Conservation (phyloP, 768 basidiomycete species). For the Mycena olivaceomarginata region DNA sequence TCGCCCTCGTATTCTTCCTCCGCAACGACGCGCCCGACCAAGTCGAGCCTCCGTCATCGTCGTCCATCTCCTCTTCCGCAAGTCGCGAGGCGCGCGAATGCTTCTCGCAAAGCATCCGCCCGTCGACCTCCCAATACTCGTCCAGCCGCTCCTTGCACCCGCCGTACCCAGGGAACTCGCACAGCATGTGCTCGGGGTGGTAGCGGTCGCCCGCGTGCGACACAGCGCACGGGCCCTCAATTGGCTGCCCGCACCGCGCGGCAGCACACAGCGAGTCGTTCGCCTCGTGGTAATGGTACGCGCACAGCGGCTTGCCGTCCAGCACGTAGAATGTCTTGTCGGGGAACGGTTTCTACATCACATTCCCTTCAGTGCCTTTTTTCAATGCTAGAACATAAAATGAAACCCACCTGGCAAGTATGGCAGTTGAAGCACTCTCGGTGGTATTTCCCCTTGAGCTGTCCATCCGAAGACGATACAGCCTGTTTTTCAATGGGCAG, state of each 20-base stretch:
- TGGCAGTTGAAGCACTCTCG: constrained; percentile 93
- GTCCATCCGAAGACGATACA: constrained; percentile 93
- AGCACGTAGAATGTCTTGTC: constrained; percentile 95
- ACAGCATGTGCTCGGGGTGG: constrained; percentile 92
- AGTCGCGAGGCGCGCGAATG: constrained; percentile 69
- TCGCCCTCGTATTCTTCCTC: constrained; percentile 65
- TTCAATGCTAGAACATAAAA: constrained; percentile 15
- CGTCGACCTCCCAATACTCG: constrained; percentile 95
- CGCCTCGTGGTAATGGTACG: constrained; percentile 94
- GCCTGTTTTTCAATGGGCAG: constrained; percentile 93
- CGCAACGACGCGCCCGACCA: constrained; percentile 49
- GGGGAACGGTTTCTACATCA: constrained; percentile 87
- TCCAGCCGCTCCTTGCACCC: constrained; percentile 75
- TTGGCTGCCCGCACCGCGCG: constrained; percentile 86
- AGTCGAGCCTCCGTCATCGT: constrained; percentile 37
- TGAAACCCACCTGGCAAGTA: constrained; percentile 87
- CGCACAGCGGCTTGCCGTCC: constrained; percentile 93
- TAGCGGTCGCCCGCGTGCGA: constrained; percentile 88
- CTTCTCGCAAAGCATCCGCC: constrained; percentile 89
- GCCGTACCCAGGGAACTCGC: constrained; percentile 77
- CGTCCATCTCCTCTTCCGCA: constrained; percentile 47
- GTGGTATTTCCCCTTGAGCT: constrained; percentile 97
- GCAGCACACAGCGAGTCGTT: constrained; percentile 93
- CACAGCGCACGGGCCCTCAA: constrained; percentile 95
- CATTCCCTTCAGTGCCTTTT: constrained; percentile 12